A percentile compares a stretch with the other conserved stretches of the same genome.
phyloP scores from a whole-genome alignment of 2,329 filamentous ascomycete species.

The Albophoma yamanashiensis region DNA sequence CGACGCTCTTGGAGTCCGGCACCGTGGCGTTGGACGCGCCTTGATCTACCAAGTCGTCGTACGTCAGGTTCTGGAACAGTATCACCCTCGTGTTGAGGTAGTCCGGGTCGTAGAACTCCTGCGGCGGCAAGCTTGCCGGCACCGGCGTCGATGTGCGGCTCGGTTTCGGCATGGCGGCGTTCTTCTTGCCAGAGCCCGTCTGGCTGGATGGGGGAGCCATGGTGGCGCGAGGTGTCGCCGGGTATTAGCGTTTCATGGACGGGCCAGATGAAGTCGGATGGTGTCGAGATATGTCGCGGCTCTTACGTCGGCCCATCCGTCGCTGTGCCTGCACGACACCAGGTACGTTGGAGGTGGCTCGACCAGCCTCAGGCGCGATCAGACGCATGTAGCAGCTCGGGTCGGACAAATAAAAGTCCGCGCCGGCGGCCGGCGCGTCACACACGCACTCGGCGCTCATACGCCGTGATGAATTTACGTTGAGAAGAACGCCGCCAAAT shows the following conservation, averaged over 20 bases:
- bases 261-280: neutral
- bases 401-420: neutral
- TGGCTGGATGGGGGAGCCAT: slow-evolving; percentile 51
- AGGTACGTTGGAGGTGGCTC: neutral
- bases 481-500: neutral
- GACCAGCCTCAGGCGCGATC: neutral
- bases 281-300: neutral
- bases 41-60: slow-evolving; percentile 61
- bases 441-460: neutral
- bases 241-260: slow-evolving; percentile 1
- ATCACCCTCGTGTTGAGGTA: slow-evolving; percentile 56
- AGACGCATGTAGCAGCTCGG: neutral
- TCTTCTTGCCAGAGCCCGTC: slow-evolving; percentile 57
- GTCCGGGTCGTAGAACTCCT: slow-evolving; percentile 47
- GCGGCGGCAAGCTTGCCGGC: slow-evolving; percentile 40
- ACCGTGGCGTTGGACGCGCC: slow-evolving; percentile 45
- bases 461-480: neutral
- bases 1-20: slow-evolving; percentile 52
- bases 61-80: slow-evolving; percentile 46
- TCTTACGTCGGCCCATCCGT: neutral
- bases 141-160: slow-evolving; percentile 70
- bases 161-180: slow-evolving; percentile 50
- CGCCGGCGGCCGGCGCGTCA: neutral
- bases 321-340: slow-evolving; percentile 2
- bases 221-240: slow-evolving; percentile 3